Percentiles rank a stretch among this genome's conserved stretches.
These are phyloP conservation scores for Chaetomium olivaceum DNA, from an alignment of 2,329 filamentous ascomycete species.

Conservation along the genomic window DNA sequence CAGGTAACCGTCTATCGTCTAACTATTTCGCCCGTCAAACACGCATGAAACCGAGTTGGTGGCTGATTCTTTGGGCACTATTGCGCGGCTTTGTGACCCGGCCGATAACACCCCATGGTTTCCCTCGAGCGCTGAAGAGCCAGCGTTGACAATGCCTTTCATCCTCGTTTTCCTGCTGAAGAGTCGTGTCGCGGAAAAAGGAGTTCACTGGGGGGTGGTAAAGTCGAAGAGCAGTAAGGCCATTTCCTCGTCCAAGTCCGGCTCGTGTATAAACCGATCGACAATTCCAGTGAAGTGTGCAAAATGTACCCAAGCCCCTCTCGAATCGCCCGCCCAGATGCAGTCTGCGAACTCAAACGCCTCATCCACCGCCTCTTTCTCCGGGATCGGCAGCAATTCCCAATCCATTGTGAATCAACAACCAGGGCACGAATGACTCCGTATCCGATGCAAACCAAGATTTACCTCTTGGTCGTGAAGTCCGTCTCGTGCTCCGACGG, in stretches of 20 bases:
- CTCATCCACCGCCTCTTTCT: not conserved
- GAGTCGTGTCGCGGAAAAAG: not conserved
- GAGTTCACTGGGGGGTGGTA: not conserved
- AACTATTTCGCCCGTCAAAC: not conserved
- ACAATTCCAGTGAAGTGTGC: not conserved
- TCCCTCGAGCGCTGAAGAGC: not conserved
- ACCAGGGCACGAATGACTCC: not conserved
- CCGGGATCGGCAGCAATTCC: not conserved
- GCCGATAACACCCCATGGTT: not conserved
- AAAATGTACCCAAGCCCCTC: not conserved
- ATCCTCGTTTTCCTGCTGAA: not conserved
- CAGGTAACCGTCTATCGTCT: not conserved
- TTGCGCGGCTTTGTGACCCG: not conserved
- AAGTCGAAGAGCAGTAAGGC: too few relatives aligned
- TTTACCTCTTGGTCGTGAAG: slow-evolving; percentile 71
- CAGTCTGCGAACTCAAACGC: not conserved
- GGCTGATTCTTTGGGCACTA: not conserved
- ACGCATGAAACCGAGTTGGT: not conserved
- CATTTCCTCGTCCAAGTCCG: not conserved
- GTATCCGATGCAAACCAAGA: not conserved
- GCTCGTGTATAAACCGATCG: not conserved
- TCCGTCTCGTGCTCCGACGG: slow-evolving; percentile 71
- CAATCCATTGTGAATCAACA: not conserved
- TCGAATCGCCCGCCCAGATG: not conserved
- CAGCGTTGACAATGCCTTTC: not conserved